Evolutionary conservation across 2,329 filamentous ascomycete genomes (phyloP), one percentile per base, ranked within the genome.

Genomic region (Penicillium sp.): DNA sequence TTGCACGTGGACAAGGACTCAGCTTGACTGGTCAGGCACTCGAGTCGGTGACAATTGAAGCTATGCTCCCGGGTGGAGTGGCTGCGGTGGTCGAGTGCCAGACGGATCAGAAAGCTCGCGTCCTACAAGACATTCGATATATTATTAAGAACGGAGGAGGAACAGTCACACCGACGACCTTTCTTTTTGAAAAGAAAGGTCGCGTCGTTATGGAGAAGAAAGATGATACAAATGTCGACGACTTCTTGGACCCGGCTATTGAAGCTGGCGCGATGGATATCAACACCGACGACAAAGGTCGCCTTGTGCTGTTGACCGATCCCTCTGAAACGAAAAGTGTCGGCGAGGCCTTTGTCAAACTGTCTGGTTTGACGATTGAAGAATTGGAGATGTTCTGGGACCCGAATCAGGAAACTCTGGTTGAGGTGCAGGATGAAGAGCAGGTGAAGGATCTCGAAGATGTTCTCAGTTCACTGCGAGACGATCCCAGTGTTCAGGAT

Each of bases 1-100:
- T 99, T 67, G 91, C 92, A 15, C 89, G 93, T 51, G 95, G 95
- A 1, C 93, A 97, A 75, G 94, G 95, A 45, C 86, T 89, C 66
- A 93, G 93, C 26, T 79, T 88, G 1, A 86, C 85, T 5, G 95
- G 95, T 57, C 85, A 86, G 17, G 84, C 87, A 15, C 86, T 98
- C n/a, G 93, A 97, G 74, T 82, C 81, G 37, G 77, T 95, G 56
- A 90, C 88, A 0, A 84, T 96, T 56, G 94, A 98, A 81, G 89
- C 88, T 28, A 90, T 97, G 68, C 80, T 96, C 63, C 91, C 91
- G 2, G 86, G 89, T 2, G 88, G 85, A 2, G 82, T 89, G 17
- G 92, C 91, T 12, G 82, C 94, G 6, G 88, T 98, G 12, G 86
- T 97, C 72, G 93, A 97, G 70, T 88, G 90, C 70, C 90, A 95